Evolutionary conservation across 2,329 filamentous ascomycete species (phyloP), one percentile per base, ranked within the genome.

Genomic region (Ophiocordyceps robertsii): DNA sequence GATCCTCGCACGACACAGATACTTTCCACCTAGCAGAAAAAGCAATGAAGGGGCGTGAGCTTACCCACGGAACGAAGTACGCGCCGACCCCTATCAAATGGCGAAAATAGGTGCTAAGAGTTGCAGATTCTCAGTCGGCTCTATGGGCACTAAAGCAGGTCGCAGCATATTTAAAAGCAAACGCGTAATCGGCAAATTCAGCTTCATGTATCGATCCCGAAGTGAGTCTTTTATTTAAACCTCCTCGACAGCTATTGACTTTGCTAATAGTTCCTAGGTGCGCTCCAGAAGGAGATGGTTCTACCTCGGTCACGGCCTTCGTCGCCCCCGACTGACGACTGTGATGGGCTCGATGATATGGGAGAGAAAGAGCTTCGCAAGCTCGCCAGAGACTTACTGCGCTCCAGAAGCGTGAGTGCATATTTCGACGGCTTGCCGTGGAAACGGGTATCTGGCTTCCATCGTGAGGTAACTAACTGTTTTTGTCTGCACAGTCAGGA

Each of bases 21-120:
- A 12, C 13, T 1, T 40, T 46, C 13, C 24, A 24, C 8, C 21
- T 48, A 31, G 44, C 47, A 3, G 55, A 58, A 14, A 56, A 57
- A 21, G 41, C 48, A 2, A 29, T 56, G 46, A 58, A 58, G 39
- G 54, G 56, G 4, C 55, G 29, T 21, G 50, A 45, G n/a, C 31
- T 56, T 11, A 50, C 49, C 11, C 55, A 58, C 42, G 48, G 43
- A 10, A 49, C 47, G 2, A 38, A 33, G 53, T 56, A 47, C 37
- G 29, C 37, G 11, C 7, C 9, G 1, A 29, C 4, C 14, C 2
- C 0, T 13, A n/a, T 31, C 8, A 19, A 14, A 13, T 32, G 13
- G 45, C 36, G 29, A 31, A 14, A 5, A 14, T 11, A 5, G 14
- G 29, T 31, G 29, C 29, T 14, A 10, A 31, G 19, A 19, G 19